Conservation (phyloP, 345 rosid species). For the Gossypium sturtianum region DNA sequence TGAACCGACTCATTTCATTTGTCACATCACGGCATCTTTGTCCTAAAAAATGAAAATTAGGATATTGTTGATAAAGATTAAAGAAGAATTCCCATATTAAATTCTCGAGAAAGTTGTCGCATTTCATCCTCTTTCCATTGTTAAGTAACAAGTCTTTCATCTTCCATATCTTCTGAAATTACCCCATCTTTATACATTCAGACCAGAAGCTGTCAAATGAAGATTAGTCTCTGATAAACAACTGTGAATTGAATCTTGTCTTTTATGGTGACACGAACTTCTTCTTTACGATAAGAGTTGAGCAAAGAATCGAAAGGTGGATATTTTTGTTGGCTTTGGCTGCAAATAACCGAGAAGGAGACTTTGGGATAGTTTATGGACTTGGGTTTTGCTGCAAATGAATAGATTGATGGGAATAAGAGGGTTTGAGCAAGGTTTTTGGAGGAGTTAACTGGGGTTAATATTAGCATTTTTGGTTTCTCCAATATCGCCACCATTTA, state of each 20-base stretch:
- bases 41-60: too few relatives aligned
- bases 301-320: slow-evolving; percentile 40
- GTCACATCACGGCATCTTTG: too few relatives aligned
- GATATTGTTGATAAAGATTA: too few relatives aligned
- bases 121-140: too few relatives aligned
- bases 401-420: slow-evolving; percentile 26
- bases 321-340: slow-evolving; percentile 25
- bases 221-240: slow-evolving; percentile 80
- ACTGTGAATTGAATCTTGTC: slow-evolving; percentile 38
- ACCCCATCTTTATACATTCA: slow-evolving; percentile 15
- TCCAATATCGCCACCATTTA: too few relatives aligned
- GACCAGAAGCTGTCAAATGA: slow-evolving; percentile 64
- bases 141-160: too few relatives aligned
- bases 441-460: not conserved
- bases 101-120: too few relatives aligned
- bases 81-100: too few relatives aligned
- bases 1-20: too few relatives aligned
- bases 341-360: slow-evolving; percentile 31
- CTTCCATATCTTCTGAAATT: too few relatives aligned
- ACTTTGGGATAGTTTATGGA: slow-evolving; percentile 24
- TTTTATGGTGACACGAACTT: slow-evolving; percentile 45
- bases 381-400: slow-evolving; percentile 21
- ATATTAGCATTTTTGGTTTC: too few relatives aligned
- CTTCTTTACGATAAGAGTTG: slow-evolving; percentile 49
- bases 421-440: slow-evolving; percentile 7